phyloP scores from a whole-genome alignment of 148 eudicot species.

The Hydrangea macrophylla region DNA sequence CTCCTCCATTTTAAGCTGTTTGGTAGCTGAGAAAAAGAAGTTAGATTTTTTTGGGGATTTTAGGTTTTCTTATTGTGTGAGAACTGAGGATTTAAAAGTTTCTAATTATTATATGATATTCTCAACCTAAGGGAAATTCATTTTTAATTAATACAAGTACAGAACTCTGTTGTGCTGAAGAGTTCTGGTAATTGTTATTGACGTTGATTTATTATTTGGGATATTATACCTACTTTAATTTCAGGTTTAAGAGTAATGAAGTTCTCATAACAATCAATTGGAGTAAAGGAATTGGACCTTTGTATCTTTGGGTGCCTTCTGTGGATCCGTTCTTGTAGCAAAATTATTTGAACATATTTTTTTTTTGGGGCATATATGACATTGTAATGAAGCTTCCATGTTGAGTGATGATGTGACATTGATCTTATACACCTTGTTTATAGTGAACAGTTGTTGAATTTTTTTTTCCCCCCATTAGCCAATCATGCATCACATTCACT shows the following conservation, averaged over 20 bases:
- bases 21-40: neutral
- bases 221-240: too few species aligned
- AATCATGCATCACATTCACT: too few species aligned
- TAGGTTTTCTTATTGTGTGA: neutral
- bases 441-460: neutral
- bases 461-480: too few species aligned
- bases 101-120: neutral
- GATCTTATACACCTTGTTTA: neutral
- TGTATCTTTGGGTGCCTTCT: neutral
- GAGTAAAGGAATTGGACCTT: neutral
- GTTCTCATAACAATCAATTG: too few species aligned
- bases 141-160: neutral
- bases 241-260: too few species aligned
- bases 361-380: too few species aligned
- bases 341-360: too few species aligned
- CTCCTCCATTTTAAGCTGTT: neutral
- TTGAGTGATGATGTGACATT: too few species aligned
- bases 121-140: too few species aligned
- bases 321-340: neutral
- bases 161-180: neutral
- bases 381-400: too few species aligned
- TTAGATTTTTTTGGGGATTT: neutral
- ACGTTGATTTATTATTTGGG: neutral
- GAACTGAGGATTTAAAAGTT: slow-evolving; percentile 4
- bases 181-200: neutral